phyloP scores from a whole-genome alignment of 805 yeast species.

The Lipomyces starkeyi region DNA sequence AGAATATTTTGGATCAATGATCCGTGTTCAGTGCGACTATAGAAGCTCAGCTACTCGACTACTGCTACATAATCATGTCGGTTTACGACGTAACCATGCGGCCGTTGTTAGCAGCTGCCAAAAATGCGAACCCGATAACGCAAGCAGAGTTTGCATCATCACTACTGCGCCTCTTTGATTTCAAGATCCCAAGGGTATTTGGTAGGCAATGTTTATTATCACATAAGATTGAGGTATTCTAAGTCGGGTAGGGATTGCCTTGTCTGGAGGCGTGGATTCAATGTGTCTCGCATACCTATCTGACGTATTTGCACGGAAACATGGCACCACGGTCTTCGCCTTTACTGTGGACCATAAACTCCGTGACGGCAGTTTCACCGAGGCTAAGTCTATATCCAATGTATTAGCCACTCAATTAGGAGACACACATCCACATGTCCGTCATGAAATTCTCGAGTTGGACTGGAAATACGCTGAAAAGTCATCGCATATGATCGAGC shows the following conservation, averaged over 20 bases:
- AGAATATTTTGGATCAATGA: not conserved
- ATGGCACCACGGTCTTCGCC: conserved; percentile 49
- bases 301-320: conserved; percentile 45
- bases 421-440: not conserved
- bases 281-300: conserved; percentile 67
- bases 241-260: conserved; percentile 52
- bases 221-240: not conserved
- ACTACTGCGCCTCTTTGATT: conserved; percentile 12
- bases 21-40: not conserved
- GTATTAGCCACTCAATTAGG: conserved; percentile 1
- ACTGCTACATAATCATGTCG: not conserved
- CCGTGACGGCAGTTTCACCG: conserved; percentile 56
- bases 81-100: conserved; percentile 18
- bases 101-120: conserved; percentile 22
- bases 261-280: conserved; percentile 85
- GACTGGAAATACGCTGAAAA: conserved; percentile 10
- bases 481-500: conserved; percentile 12
- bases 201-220: conserved; percentile 12
- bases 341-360: conserved; percentile 71
- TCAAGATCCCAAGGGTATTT: conserved; percentile 15
- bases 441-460: conserved; percentile 7
- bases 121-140: conserved; percentile 12
- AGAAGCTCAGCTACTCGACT: not conserved
- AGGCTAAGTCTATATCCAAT: conserved; percentile 49
- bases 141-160: conserved; percentile 12